phyloP scores from a whole-genome alignment of 306 rosid species.

The Rosa chinensis region DNA sequence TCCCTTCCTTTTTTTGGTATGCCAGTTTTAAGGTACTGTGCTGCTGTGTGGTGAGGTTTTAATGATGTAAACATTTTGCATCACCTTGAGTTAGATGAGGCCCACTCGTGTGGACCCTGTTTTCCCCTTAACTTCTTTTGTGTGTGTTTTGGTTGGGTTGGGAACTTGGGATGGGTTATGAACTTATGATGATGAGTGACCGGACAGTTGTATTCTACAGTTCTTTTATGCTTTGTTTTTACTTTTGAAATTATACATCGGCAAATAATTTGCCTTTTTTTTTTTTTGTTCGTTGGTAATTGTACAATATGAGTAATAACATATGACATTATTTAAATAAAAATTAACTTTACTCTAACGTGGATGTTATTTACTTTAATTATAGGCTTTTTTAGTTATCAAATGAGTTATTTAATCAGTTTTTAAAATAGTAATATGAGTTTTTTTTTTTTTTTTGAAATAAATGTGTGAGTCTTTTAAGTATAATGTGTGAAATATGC shows the following conservation, averaged over 20 bases:
- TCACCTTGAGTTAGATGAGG: slow-evolving; percentile 15
- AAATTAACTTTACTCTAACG: too few species aligned
- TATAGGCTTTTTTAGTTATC: too few species aligned
- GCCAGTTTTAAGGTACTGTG: slow-evolving; percentile 39
- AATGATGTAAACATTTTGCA: slow-evolving; percentile 21
- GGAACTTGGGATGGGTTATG: not conserved
- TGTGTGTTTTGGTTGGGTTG: slow-evolving; percentile 9
- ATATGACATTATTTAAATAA: too few species aligned
- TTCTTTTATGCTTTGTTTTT: not conserved
- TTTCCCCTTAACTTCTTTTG: not conserved
- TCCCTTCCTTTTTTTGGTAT: not conserved
- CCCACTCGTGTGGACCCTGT: not conserved
- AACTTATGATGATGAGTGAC: not conserved
- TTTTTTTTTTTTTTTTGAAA: too few species aligned
- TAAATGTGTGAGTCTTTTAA: too few species aligned
- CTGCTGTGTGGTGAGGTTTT: not conserved
- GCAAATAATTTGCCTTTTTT: not conserved
- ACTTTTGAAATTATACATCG: not conserved
- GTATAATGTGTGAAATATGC: too few species aligned
- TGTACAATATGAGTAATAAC: too few species aligned
- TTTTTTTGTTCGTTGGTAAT: not conserved
- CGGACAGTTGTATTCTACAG: not conserved
- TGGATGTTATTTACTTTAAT: too few species aligned
- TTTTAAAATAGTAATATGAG: too few species aligned
- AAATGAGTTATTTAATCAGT: too few species aligned